Base-by-base conservation (phyloP, 2,329 filamentous ascomycete species). In the Fusarium sacchari region DNA sequence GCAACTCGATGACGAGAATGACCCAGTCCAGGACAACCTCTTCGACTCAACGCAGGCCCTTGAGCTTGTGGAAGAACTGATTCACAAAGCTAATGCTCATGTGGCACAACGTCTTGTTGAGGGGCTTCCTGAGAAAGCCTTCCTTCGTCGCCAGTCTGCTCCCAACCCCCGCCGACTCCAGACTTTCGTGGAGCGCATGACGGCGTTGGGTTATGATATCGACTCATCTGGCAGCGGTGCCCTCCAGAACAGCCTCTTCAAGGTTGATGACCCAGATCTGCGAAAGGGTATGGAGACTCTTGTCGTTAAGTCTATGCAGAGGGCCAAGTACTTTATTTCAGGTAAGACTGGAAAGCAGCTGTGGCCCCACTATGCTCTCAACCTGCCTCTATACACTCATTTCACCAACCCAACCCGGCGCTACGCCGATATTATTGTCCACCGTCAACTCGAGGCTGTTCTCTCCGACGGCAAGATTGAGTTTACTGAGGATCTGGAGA, bases 201-300 rank as follows among this genome's bases (percentile, higher is more conserved):
- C 90, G 69, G 93, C 93, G 55, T 90, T 98, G 75, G 95, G 95
- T 49, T 97, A 95, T 81, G 93, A 96, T 42, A 93, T 98, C 55
- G 96, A 99, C 80, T 91, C 92, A 17, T 91, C 92, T 47, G 97
- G 93, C 87, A 98, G 96, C 79, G 95, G 95, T 59, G 91, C 92
- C 58, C 87, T 99, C 44, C 96, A 98, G 83, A 97, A 95, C 86
- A 97, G 96, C 81, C 86, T 99, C 53, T 98, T 98, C 89, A 94
- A 94, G 83, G 91, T 99, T 46, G 92, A 97, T 52, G 95, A 99
- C 81, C 84, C 90, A 40, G 94, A 97, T 75, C 87, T 98, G 72
- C 93, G 96, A 79, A 97, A 97, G 90, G 96, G 96, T 72, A 97
- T 99, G 94, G 96, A 99, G 87, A 98, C 96, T 5, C 86, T 98